Base-by-base conservation (phyloP, 768 basidiomycete genomes). In the Pleurotus pulmonarius region DNA sequence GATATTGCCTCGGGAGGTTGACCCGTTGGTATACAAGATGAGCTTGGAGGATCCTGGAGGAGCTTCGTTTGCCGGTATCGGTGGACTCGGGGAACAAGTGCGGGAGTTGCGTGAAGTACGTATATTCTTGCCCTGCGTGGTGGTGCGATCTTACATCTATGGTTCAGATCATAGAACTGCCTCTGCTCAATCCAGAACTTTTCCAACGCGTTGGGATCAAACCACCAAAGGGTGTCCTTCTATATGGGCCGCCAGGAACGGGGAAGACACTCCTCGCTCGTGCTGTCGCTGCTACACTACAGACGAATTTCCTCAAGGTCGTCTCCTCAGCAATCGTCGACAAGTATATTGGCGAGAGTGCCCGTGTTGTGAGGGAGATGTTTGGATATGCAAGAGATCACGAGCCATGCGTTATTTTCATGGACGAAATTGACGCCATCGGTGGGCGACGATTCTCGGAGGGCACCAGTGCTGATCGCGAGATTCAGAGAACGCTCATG, bases 21-120 rank as follows among this genome's bases (percentile, higher is more conserved):
- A 99, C 68, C 97, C 97, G 13, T 75, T 96, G 64, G 96, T 99
- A 9, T 99, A 99, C 79, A 98, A 98, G 76, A 99, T 98, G 97
- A 96, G 93, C 61, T 76, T 97, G 65, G 97, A 99, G 71, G 96
- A 98, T 65, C 94, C 97, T 2, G 94, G 94, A 75, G 89, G 90
- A 49, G 95, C 92, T 5, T 84, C 92, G 3, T 98, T 98, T 69
- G 96, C 96, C 1, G 95, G 94, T 59, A 98, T 99, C 54, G 97
- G 97, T 65, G 97, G 97, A 18, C 73, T 99, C 56, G 83, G 88
- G 44, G 97, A 98, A 60, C 97, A 99, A 77, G 95, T 99, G 47
- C 83, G 97, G 57, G 97, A 99, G 68, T 73, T 99, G 60, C 86
- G 97, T 60, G 97, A 99, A 79, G 92, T 90, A 64, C 53, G 82